Evolutionary conservation across 1,284 basidiomycete species (phyloP).

Genomic region (Pascua sp.): DNA sequence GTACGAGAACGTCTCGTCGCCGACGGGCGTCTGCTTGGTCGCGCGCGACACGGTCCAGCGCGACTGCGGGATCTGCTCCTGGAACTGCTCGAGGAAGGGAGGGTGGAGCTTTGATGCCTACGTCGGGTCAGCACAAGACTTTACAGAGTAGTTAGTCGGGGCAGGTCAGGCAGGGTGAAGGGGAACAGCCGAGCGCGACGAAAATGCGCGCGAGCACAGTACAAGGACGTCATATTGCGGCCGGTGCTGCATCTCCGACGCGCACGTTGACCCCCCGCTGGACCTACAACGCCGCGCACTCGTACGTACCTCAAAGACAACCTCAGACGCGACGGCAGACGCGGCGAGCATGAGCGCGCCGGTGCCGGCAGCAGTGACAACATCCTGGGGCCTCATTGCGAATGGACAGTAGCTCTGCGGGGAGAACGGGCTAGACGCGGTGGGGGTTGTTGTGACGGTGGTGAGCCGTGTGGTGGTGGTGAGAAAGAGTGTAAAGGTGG

Average conservation of each 20-base stretch:
- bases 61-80: slow-evolving; percentile 62
- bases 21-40: slow-evolving; percentile 92
- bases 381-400: slow-evolving; percentile 43
- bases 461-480: background rate
- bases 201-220: too few species aligned
- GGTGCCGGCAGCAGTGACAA: slow-evolving; percentile 42
- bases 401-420: background rate
- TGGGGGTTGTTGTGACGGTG: background rate
- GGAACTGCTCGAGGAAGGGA: slow-evolving; percentile 98
- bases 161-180: background rate
- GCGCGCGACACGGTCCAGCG: slow-evolving; percentile 96
- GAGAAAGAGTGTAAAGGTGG: slow-evolving; percentile 3
- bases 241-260: too few species aligned
- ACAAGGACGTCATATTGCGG: too few species aligned
- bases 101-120: slow-evolving; percentile 79
- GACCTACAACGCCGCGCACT: background rate
- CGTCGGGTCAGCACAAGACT: background rate
- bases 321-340: slow-evolving; percentile 31
- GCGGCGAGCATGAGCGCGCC: slow-evolving; percentile 41
- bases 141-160: too few species aligned
- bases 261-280: background rate
- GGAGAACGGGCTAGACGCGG: slow-evolving; percentile 1
- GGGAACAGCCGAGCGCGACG: too few species aligned
- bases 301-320: slow-evolving; percentile 38
- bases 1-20: slow-evolving; percentile 91